Base-by-base conservation (phyloP, 352 stramenopile genomes). In the Globisporangium camurandrum region DNA sequence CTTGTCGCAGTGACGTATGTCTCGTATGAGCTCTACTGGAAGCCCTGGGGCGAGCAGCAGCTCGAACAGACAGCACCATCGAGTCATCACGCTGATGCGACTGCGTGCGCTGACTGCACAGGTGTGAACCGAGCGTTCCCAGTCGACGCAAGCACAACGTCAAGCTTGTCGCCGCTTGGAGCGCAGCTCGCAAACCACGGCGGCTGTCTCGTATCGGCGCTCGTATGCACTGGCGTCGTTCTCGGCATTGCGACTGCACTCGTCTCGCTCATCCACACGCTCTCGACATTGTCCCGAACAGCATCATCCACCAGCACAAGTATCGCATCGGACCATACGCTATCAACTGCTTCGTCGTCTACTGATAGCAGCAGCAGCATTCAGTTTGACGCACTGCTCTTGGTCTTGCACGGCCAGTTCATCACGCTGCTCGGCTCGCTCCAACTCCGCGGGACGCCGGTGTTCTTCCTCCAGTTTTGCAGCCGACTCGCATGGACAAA, bases 401-500 rank as follows among this genome's bases (percentile, higher is more conserved):
- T 74, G 49, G 31, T 78, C 31, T 40, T 36, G 10, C 71, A 80
- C 48, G 71, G 66, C 6, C 71, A 83, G 45, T 83, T 83, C 46
- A 57, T 77, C 33, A 78, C 71, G 7, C 39, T 78, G 22, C 61
- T 80, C 1, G 71, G 61, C 4, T 53, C 68, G 39, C 50, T 79
- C 24, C 66, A 71, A 36, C 53, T 75, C 17, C 27, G 71, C n/a
- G 71, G 71, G 22, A 47, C 51, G 20, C 71, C 71, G 8, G 20
- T 61, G 1, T 80, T 79, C 49, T 79, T 73, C 42, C 37, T 66
- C 23, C 50, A 83, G 46, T 77, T 83, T 39, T 69, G 57, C 37
- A 56, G 54, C 17, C 67, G 71, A 36, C 66, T 83, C 45, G 59
- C 63, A n/a, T 83, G 71, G 71, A 75, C 61, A 37, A 83, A 83